phyloP scores from a whole-genome alignment of 148 eudicot genomes.

The Bassia scoparia region DNA sequence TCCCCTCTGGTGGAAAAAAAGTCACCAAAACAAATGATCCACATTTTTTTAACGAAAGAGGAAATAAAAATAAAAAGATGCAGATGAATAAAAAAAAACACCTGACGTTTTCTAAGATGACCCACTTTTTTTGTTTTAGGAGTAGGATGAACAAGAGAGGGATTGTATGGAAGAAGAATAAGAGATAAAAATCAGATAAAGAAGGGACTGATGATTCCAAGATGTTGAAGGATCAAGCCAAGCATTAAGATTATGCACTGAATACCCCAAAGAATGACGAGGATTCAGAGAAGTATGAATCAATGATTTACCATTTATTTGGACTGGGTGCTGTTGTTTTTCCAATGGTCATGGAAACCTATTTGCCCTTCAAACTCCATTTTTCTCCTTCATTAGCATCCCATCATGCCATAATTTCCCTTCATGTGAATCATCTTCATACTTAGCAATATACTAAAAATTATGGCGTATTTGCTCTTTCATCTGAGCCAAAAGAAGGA shows the following conservation, averaged over 20 bases:
- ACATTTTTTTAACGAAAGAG: too few species aligned
- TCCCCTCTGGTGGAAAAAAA: constrained; percentile 12
- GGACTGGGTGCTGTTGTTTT: not conserved
- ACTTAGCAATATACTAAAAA: constrained; percentile 41
- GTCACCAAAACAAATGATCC: constrained; percentile 23
- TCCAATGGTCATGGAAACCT: constrained; percentile 30
- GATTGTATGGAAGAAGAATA: not conserved
- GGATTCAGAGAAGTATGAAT: constrained; percentile 36
- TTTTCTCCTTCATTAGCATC: constrained; percentile 33
- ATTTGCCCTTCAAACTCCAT: constrained; percentile 37
- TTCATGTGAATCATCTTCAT: constrained; percentile 33
- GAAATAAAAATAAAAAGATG: too few species aligned
- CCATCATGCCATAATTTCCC: constrained; percentile 16
- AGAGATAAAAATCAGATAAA: too few species aligned
- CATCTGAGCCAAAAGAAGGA: constrained; percentile 39
- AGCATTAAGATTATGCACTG: constrained; percentile 30
- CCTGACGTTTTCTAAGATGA: not conserved
- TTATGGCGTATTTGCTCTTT: constrained; percentile 22
- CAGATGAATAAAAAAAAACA: not conserved
- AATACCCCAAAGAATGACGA: constrained; percentile 48
- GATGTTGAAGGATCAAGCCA: constrained; percentile 62
- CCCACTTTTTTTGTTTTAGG: constrained; percentile 9
- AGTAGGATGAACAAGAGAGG: not conserved
- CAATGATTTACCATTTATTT: constrained; percentile 32
- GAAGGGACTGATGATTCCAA: constrained; percentile 66